Percentiles rank a stretch among this genome's conserved stretches.
Conservation (phyloP, 2,329 filamentous ascomycete genomes). For the Aspergillus pseudotamarii region DNA sequence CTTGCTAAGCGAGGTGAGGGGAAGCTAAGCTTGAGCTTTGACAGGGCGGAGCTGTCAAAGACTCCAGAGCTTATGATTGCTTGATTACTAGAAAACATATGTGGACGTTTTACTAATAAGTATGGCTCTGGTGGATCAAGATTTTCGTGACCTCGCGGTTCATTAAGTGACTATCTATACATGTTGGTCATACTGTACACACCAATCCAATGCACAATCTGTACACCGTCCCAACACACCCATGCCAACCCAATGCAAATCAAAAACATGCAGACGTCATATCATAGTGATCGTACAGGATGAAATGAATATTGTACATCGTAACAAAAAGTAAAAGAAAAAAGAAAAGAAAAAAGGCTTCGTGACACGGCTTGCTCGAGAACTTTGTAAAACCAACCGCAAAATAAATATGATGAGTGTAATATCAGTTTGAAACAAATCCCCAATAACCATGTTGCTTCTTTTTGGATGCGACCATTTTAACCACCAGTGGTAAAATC, state of each 20-base stretch:
- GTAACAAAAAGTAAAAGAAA: conserved; percentile 7
- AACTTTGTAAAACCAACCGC: conserved; percentile 5
- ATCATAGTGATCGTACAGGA: conserved; percentile 22
- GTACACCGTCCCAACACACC: conserved; percentile 12
- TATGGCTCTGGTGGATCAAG: neutral
- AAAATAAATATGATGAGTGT: neutral
- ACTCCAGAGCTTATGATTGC: neutral
- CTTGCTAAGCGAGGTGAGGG: neutral
- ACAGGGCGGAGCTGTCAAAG: neutral
- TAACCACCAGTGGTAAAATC: neutral
- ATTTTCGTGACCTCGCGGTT: neutral
- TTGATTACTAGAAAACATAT: neutral
- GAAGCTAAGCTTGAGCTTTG: neutral
- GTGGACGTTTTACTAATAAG: neutral
- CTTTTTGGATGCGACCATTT: conserved; percentile 21
- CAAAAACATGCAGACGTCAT: conserved; percentile 16
- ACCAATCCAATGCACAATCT: conserved; percentile 11
- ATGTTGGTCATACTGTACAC: neutral
- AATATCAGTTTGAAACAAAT: conserved; percentile 5
- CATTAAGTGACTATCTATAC: conserved; percentile 1
- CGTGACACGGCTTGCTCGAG: conserved; percentile 15
- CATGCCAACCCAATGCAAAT: conserved; percentile 22
- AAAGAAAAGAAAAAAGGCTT: conserved; percentile 5
- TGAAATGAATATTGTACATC: conserved; percentile 22
- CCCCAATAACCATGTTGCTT: conserved; percentile 14